Base-by-base conservation (phyloP, 2,329 filamentous ascomycete species). In the Exophiala sp. region DNA sequence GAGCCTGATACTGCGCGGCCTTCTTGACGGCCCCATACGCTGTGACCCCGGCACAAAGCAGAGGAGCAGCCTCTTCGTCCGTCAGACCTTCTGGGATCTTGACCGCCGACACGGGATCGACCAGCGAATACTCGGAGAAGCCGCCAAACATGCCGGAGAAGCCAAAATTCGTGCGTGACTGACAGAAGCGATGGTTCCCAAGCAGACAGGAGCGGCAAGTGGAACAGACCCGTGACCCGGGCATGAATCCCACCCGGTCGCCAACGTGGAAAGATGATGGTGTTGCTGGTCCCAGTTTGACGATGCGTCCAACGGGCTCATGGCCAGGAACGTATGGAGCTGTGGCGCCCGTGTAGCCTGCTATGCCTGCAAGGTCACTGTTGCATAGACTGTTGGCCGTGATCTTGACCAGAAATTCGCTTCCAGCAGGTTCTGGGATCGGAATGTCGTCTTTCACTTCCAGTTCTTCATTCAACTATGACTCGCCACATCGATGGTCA, bases 241-340 rank as follows among this genome's bases (percentile, higher is more conserved):
- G 38, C 38, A 41, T 41, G 38, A 41, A 41, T n/a, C 38, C 38
- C 4, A 41, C 38, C 13, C 38, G 38, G 19, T 41, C 38, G 38
- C 38, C 38, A 6, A 41, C 19, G 6, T 41, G n/a, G 16, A 41
- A 41, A 7, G n/a, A 13, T 9, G 38, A 24, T n/a, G 21, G 13
- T 6, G 38, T n/a, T 6, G n/a, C 21, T n/a, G n/a, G 11, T 19
- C 16, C 16, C 3, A 7, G 38, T 7, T n/a, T 21, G 21, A 41
- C 38, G 19, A 41, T 21, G 19, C n/a, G 11, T 3, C 38, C 38
- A 19, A 41, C 38, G n/a, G 38, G 38, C 19, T 41, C 38, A 24
- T 41, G 38, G 6, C 38, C 38, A 41, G 38, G n/a, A 7, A 14
- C n/a, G 16, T 41, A 41, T 7, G 38, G 38, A 4, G 19, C 4